phyloP scores from a whole-genome alignment of 1,284 basidiomycete species.

The Xerocomus minutiporus region DNA sequence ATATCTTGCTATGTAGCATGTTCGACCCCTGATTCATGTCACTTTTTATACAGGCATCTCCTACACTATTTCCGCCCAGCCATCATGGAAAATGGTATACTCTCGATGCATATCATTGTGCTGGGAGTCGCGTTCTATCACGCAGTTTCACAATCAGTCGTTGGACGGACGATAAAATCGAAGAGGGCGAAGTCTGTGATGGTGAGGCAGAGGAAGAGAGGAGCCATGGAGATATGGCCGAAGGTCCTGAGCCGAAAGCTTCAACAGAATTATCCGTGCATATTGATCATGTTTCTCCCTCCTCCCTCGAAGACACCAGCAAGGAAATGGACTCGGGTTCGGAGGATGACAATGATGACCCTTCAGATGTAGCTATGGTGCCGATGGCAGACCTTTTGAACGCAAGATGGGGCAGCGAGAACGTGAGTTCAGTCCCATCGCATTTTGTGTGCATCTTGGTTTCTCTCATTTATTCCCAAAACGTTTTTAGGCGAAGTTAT shows the following conservation, averaged over 20 bases:
- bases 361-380: constrained; percentile 85
- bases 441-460: neutral
- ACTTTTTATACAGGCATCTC: constrained; percentile 47
- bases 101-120: constrained; percentile 78
- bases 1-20: neutral
- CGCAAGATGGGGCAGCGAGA: constrained; percentile 81
- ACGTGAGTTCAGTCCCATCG: constrained; percentile 47
- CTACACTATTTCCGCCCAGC: constrained; percentile 63
- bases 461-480: neutral
- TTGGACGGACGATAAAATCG: constrained; percentile 39
- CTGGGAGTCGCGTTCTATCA: constrained; percentile 92
- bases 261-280: constrained; percentile 43
- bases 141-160: constrained; percentile 80
- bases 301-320: constrained; percentile 19
- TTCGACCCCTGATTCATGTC: neutral
- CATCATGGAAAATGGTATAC: constrained; percentile 56
- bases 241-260: too few species aligned
- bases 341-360: constrained; percentile 57
- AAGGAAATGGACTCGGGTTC: constrained; percentile 47
- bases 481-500: constrained; percentile 68
- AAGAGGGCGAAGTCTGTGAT: constrained; percentile 22
- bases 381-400: constrained; percentile 97
- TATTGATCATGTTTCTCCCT: constrained; percentile 39
- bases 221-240: too few species aligned
- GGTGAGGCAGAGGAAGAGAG: neutral